These are phyloP conservation scores for Penicillium samsonianum DNA, from an alignment of 495 filamentous ascomycete genomes.

Conservation along the genomic window DNA sequence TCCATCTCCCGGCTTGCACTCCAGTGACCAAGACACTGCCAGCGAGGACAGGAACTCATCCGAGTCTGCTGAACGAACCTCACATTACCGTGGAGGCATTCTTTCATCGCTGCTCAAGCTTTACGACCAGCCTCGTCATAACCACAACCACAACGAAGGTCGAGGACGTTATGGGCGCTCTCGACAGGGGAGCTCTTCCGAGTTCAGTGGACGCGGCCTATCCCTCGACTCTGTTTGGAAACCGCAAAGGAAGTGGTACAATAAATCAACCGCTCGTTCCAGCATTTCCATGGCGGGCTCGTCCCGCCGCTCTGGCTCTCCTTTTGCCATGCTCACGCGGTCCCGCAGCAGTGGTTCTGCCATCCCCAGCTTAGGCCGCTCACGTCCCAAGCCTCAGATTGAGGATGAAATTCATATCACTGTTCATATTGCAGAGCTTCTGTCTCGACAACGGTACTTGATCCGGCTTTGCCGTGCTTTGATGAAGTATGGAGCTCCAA, in stretches of 20 bases:
- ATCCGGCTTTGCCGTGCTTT: conserved; percentile 81
- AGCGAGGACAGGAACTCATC: conserved; percentile 55
- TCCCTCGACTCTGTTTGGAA: conserved; percentile 42
- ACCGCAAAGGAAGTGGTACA: conserved; percentile 64
- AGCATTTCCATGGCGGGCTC: conserved; percentile 49
- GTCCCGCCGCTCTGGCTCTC: conserved; percentile 45
- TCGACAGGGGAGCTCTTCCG: conserved; percentile 36
- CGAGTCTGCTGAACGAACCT: conserved; percentile 67
- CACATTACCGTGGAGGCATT: conserved; percentile 73
- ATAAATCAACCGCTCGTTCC: conserved; percentile 53
- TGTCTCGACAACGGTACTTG: conserved; percentile 81
- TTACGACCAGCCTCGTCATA: conserved; percentile 47
- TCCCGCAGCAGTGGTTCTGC: conserved; percentile 44
- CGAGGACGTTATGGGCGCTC: conserved; percentile 38
- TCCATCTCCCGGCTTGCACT: conserved; percentile 46
- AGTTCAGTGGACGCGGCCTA: conserved; percentile 33
- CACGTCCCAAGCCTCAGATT: conserved; percentile 41
- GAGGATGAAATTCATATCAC: conserved; percentile 80
- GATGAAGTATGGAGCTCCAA: conserved; percentile 82
- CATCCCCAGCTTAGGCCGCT: conserved; percentile 41
- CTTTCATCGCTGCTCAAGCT: conserved; percentile 78
- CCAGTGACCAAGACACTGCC: conserved; percentile 59
- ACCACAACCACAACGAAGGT: conserved; percentile 25
- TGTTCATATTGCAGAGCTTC: conserved; percentile 81
- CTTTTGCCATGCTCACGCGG: conserved; percentile 46